Percentiles rank a stretch among this genome's conserved stretches.
phyloP scores from a whole-genome alignment of 768 basidiomycete species.

The Dendrothele bispora region DNA sequence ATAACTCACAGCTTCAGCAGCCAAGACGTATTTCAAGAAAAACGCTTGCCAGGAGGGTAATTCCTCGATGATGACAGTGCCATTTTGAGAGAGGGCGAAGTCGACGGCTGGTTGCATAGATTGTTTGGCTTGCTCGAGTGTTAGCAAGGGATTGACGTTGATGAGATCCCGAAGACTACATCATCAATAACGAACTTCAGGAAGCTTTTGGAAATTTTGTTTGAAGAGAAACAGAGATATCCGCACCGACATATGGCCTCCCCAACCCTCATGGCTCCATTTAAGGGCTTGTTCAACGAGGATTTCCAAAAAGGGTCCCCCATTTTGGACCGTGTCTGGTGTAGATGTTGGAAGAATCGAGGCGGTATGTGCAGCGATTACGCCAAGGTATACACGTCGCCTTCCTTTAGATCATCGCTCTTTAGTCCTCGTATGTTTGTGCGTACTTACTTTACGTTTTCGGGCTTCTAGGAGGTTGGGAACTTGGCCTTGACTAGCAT shows the following conservation, averaged over 20 bases:
- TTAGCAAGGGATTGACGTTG: conserved; percentile 29
- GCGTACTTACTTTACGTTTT: too few species aligned
- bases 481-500: conserved; percentile 15
- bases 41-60: conserved; percentile 30
- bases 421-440: too few species aligned
- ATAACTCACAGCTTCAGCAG: conserved; percentile 18
- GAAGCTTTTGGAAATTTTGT: background rate
- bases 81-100: conserved; percentile 26
- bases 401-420: too few species aligned
- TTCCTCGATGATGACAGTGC: conserved; percentile 27
- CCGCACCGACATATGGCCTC: conserved; percentile 32
- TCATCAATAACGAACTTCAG: background rate
- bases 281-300: conserved; percentile 26
- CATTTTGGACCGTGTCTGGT: conserved; percentile 14
- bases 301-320: conserved; percentile 23
- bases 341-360: conserved; percentile 22
- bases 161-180: conserved; percentile 25
- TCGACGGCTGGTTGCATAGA: conserved; percentile 26
- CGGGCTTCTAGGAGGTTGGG: too few species aligned
- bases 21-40: conserved; percentile 29
- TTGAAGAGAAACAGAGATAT: background rate
- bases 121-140: conserved; percentile 20
- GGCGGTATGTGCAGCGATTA: too few species aligned
- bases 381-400: too few species aligned
- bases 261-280: conserved; percentile 37